Evolutionary conservation across 2,329 filamentous ascomycete species (phyloP), one percentile per base, ranked within the genome.

Genomic region (Byssochlamys sp.): DNA sequence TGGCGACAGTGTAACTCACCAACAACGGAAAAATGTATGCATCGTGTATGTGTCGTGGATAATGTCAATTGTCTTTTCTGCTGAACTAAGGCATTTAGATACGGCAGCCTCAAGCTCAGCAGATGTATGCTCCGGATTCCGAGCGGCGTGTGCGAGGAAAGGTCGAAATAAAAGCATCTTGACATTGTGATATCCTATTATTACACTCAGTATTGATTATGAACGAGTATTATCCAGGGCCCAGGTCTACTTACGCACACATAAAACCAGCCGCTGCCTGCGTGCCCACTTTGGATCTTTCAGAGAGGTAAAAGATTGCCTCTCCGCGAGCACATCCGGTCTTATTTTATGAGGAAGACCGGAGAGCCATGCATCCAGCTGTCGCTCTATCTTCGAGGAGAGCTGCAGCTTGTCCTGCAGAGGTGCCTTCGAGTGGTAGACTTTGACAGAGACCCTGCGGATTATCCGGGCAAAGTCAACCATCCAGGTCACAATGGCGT

Each of bases 1-100:
- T 3, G 9, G 35, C 0, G 5, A 1, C 6, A 24, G 28, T 9
- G 31, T 1, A 12, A 59, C 63, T 11, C 63, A 75, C 74, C 74
- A 77, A 58, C 72, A 75, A 49, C 73, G 71, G 63, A 76, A 76
- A 58, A 74, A 76, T 0, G 66, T 67, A 55, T 76, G 72, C 3
- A 70, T 63, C 27, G 66, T 64, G 53, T 71, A 76, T 19, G 73
- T 75, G 14, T 73, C 67, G 53, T 75, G 67, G 12, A 76, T 71
- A 2, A 75, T 64, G 29, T 73, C 68, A n/a, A 77, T 75, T 1
- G 72, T 72, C 52, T 67, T 67, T 59, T 65, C 67, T 2, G 74
- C 74, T 0, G 74, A 64, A n/a, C 72, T 66, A n/a, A 73, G 62
- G 52, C 73, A 75, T 58, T 74, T 75, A 33, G 59, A 51, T 25